A percentile compares a stretch with the other conserved stretches of the same genome.
Evolutionary conservation across 495 filamentous ascomycete genomes (phyloP).

Genomic region (Talaromyces liani): DNA sequence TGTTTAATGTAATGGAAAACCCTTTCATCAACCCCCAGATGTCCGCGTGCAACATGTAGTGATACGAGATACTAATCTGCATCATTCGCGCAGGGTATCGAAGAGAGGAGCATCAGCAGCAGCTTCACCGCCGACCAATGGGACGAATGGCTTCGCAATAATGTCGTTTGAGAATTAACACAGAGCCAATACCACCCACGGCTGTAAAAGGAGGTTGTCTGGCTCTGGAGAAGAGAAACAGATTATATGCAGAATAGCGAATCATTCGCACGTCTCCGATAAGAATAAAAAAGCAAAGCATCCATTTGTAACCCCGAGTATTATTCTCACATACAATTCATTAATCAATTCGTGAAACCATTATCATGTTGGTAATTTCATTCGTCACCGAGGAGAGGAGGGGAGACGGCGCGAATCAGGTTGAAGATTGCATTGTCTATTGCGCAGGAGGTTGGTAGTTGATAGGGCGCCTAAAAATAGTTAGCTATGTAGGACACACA

Average conservation of each 20-base stretch:
- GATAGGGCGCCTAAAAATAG: constrained; percentile 60
- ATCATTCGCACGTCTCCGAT: neutral
- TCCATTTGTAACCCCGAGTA: constrained; percentile 5
- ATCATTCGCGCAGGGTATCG: constrained; percentile 49
- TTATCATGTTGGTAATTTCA: constrained; percentile 1
- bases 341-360: constrained; percentile 4
- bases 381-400: constrained; percentile 2
- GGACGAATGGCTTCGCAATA: constrained; percentile 78
- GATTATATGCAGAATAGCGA: constrained; percentile 3
- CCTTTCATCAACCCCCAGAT: constrained; percentile 8
- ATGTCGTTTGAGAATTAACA: constrained; percentile 45
- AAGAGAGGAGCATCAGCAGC: constrained; percentile 69
- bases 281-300: neutral
- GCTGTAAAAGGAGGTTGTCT: neutral
- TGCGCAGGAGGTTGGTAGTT: constrained; percentile 72
- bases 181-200: neutral
- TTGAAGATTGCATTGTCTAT: constrained; percentile 15
- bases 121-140: constrained; percentile 74
- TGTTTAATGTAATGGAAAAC: constrained; percentile 57
- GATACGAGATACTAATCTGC: constrained; percentile 16
- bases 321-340: neutral
- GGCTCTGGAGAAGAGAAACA: neutral
- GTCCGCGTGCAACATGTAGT: neutral
- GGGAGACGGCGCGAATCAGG: neutral
- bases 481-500: constrained; percentile 10